Conservation (phyloP, 2,329 filamentous ascomycete genomes). For the Polychaeton citri region DNA sequence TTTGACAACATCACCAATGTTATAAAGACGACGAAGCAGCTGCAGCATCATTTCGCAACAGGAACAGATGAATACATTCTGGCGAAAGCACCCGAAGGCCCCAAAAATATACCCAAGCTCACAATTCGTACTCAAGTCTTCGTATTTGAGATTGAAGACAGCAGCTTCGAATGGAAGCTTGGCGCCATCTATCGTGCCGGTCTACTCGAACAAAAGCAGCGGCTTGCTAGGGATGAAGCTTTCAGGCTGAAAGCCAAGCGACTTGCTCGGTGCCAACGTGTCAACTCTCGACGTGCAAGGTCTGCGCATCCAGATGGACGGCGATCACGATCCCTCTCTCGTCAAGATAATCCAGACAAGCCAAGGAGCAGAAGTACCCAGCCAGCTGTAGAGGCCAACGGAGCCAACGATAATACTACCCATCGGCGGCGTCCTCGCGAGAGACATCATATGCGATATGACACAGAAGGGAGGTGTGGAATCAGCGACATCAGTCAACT, state of each 20-base stretch:
- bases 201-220: slow-evolving; percentile 76
- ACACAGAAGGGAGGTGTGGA: slow-evolving; percentile 61
- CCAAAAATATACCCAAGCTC: slow-evolving; percentile 76
- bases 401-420: slow-evolving; percentile 1
- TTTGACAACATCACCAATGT: slow-evolving; percentile 90
- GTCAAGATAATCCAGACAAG: slow-evolving; percentile 11
- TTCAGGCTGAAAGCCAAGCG: slow-evolving; percentile 80
- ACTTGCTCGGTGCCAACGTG: slow-evolving; percentile 50
- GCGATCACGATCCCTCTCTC: slow-evolving; percentile 12
- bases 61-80: slow-evolving; percentile 80
- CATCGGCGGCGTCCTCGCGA: slow-evolving; percentile 13
- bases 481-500: slow-evolving; percentile 62
- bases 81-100: slow-evolving; percentile 69
- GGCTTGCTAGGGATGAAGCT: slow-evolving; percentile 78
- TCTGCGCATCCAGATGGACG: slow-evolving; percentile 36
- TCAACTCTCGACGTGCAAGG: slow-evolving; percentile 38
- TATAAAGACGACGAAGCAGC: slow-evolving; percentile 72
- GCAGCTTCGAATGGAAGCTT: slow-evolving; percentile 93
- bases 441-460: slow-evolving; percentile 50
- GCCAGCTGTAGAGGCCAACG: slow-evolving; percentile 8
- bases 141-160: slow-evolving; percentile 87
- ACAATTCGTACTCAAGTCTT: slow-evolving; percentile 70
- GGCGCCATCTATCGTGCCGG: slow-evolving; percentile 88
- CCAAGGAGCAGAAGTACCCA: slow-evolving; percentile 27
- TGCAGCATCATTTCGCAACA: slow-evolving; percentile 86